Evolutionary conservation across 2,329 filamentous ascomycete species (phyloP).

Genomic region (Stromatinia cepivora): DNA sequence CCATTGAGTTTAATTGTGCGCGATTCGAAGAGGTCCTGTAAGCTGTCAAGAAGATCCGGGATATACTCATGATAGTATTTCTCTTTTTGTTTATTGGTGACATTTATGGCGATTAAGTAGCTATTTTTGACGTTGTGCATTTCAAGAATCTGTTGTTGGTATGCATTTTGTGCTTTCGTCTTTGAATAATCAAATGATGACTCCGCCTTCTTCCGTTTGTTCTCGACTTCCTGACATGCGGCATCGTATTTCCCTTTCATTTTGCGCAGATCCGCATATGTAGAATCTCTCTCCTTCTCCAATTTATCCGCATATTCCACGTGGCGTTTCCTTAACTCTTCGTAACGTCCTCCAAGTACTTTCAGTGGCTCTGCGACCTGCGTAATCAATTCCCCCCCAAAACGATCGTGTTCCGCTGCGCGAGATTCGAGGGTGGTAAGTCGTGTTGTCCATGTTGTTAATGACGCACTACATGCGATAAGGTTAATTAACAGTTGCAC

Average conservation of each 20-base stretch:
- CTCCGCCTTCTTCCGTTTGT: slow-evolving; percentile 90
- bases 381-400: slow-evolving; percentile 72
- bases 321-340: slow-evolving; percentile 90
- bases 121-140: slow-evolving; percentile 99
- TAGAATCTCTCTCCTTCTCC: slow-evolving; percentile 82
- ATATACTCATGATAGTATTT: slow-evolving; percentile 97
- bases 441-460: slow-evolving; percentile 96
- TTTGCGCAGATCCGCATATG: slow-evolving; percentile 84
- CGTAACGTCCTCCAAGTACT: slow-evolving; percentile 70
- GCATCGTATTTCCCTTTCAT: slow-evolving; percentile 90
- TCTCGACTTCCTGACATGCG: slow-evolving; percentile 92
- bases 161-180: slow-evolving; percentile 83
- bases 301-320: slow-evolving; percentile 84
- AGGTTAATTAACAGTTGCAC: slow-evolving; percentile 19
- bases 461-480: slow-evolving; percentile 65
- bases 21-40: slow-evolving; percentile 93
- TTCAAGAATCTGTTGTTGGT: slow-evolving; percentile 87
- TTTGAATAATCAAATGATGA: slow-evolving; percentile 85
- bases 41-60: slow-evolving; percentile 85
- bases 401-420: slow-evolving; percentile 86
- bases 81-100: slow-evolving; percentile 97
- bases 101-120: slow-evolving; percentile 94
- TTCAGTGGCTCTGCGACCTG: slow-evolving; percentile 88
- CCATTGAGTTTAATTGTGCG: slow-evolving; percentile 80
- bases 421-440: slow-evolving; percentile 85